Evolutionary conservation across 768 basidiomycete genomes (phyloP), one percentile per base, ranked within the genome.

Genomic region (Tulasnella sp.): DNA sequence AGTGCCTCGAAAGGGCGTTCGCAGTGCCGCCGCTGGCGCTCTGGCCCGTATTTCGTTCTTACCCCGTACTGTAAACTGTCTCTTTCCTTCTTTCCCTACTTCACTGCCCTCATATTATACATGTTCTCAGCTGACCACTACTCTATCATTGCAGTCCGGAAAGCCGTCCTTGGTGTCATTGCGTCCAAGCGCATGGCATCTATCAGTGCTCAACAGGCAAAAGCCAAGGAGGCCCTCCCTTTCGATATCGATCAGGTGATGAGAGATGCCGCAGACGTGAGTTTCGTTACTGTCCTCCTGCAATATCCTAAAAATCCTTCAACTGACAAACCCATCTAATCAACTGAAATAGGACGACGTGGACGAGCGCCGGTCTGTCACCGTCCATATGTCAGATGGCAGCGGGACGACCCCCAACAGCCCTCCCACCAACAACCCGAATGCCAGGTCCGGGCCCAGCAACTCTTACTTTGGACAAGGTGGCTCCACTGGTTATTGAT

Each of bases 141-240:
- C 19, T 17, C 11, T n/a, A 17, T 61, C 8, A 24, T 56, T 34
- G 52, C 23, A 92, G 90, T 91, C 89, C 85, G 85, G 65, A 88
- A 87, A 69, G 91, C 89, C 2, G 87, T 89, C 2, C 78, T 85
- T 67, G 82, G 87, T 51, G 89, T 95, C 76, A 84, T 85, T 69
- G 91, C 92, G 11, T 79, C 91, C 70, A 84, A 83, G 65, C 77
- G 90, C 61, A 84, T 95, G 84, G 74, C 47, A 70, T 51, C 78
- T 45, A 69, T 74, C 26, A 67, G 73, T 2, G 75, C 74, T 43
- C 76, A 77, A 2, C 75, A 76, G 54, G 73, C 77, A 64, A 73
- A 88, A 53, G 76, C 77, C 48, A 77, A 77, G 21, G 42, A 30
- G 9, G 29, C 27, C 27, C 23, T 59, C 3, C 58, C 58, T 1